phyloP scores from a whole-genome alignment of 169 alveolate species.

The Eimeria sp. region DNA sequence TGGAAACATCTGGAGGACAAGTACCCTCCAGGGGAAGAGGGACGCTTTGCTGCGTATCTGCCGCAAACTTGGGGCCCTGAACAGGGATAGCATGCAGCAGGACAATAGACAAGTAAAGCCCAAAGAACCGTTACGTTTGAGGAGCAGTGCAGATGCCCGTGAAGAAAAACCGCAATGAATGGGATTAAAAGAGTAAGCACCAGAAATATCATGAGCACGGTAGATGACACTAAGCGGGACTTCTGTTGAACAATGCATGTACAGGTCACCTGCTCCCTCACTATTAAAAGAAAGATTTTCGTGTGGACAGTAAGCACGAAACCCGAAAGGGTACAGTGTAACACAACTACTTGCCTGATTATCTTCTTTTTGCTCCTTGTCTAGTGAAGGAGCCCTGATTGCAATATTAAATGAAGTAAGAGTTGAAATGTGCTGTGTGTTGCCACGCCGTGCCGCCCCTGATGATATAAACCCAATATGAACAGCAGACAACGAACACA shows the following conservation, averaged over 20 bases:
- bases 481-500: neutral
- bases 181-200: neutral
- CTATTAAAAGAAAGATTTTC: neutral
- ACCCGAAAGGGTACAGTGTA: neutral
- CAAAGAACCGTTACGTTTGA: neutral
- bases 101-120: neutral
- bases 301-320: neutral
- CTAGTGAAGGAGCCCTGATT: slow-evolving; percentile 41
- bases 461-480: neutral
- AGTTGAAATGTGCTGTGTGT: slow-evolving; percentile 37
- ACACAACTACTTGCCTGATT: neutral
- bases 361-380: neutral
- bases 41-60: slow-evolving; percentile 12
- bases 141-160: neutral
- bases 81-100: neutral
- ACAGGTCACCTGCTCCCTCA: neutral
- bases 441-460: slow-evolving; percentile 31
- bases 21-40: neutral
- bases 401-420: slow-evolving; percentile 45
- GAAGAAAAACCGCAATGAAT: neutral
- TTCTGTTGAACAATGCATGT: neutral
- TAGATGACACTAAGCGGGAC: neutral
- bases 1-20: neutral
- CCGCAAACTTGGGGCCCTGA: slow-evolving; percentile 21
- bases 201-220: neutral